These are phyloP conservation scores for Leccinellum luteum DNA, from an alignment of 768 basidiomycete species.

Conservation along the genomic window DNA sequence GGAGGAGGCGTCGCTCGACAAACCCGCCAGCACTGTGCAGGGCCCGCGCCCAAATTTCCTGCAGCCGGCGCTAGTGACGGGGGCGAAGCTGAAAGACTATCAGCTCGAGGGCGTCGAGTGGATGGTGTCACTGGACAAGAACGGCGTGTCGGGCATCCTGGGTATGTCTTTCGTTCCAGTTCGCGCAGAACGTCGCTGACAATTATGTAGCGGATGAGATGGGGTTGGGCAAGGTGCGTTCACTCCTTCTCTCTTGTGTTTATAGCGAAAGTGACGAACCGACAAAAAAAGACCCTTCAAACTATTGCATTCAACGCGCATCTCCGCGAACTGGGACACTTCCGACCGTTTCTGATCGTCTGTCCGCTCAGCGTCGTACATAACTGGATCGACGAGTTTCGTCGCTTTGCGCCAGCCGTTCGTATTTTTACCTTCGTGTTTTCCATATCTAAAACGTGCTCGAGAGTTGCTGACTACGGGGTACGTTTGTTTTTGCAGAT, in stretches of 20 bases:
- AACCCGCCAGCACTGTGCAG: conserved; percentile 1
- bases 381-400: conserved; percentile 87
- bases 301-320: conserved; percentile 93
- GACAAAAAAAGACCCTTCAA: conserved; percentile 73
- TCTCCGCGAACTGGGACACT: conserved; percentile 69
- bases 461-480: not conserved
- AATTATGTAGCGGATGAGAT: conserved; percentile 80
- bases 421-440: conserved; percentile 34
- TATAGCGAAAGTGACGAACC: not conserved
- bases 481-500: conserved; percentile 44
- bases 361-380: conserved; percentile 92
- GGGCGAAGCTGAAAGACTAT: conserved; percentile 82
- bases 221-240: conserved; percentile 79
- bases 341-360: conserved; percentile 80
- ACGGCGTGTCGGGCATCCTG: conserved; percentile 78
- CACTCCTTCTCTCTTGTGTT: not conserved
- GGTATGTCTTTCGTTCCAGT: conserved; percentile 41
- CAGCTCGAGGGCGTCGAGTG: conserved; percentile 94
- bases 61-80: conserved; percentile 81
- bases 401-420: conserved; percentile 78
- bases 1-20: conserved; percentile 10
- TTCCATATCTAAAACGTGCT: not conserved
- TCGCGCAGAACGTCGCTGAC: conserved; percentile 11
- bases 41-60: conserved; percentile 41
- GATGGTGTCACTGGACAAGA: conserved; percentile 88